Conservation (phyloP, 2,329 filamentous ascomycete species). For the Leptodontidium sp. region DNA sequence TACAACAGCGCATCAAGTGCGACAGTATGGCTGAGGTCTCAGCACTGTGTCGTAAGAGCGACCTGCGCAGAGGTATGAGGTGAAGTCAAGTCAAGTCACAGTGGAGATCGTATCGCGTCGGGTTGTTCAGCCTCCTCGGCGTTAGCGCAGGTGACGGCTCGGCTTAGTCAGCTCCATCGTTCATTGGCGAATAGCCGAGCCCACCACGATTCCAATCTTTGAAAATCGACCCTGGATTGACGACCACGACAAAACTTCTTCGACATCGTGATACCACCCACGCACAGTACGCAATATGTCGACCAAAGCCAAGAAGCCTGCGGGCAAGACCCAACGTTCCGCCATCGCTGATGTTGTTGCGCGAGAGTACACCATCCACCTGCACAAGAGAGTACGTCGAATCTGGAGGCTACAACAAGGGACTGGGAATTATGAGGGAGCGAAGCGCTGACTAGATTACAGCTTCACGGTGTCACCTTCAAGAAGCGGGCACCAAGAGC, state of each 20-base stretch:
- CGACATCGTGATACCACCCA: constrained; percentile 39
- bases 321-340: constrained; percentile 72
- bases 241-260: constrained; percentile 37
- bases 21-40: constrained; percentile 8
- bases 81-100: neutral
- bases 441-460: constrained; percentile 58
- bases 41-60: neutral
- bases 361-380: constrained; percentile 99
- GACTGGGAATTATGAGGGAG: constrained; percentile 7
- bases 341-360: constrained; percentile 99
- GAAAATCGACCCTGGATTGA: constrained; percentile 23
- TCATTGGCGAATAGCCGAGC: neutral
- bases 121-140: neutral
- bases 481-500: constrained; percentile 99
- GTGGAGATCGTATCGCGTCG: neutral
- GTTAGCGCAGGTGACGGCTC: neutral
- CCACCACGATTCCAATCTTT: constrained; percentile 29
- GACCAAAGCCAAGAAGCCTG: constrained; percentile 69
- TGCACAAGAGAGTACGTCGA: constrained; percentile 96
- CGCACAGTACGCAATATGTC: constrained; percentile 59
- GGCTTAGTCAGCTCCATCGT: too few species aligned
- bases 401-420: constrained; percentile 17
- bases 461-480: constrained; percentile 98
- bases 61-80: constrained; percentile 14
- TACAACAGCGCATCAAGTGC: neutral